Conservation (phyloP, 257 asterid species). For the Solanum clarkiae region DNA sequence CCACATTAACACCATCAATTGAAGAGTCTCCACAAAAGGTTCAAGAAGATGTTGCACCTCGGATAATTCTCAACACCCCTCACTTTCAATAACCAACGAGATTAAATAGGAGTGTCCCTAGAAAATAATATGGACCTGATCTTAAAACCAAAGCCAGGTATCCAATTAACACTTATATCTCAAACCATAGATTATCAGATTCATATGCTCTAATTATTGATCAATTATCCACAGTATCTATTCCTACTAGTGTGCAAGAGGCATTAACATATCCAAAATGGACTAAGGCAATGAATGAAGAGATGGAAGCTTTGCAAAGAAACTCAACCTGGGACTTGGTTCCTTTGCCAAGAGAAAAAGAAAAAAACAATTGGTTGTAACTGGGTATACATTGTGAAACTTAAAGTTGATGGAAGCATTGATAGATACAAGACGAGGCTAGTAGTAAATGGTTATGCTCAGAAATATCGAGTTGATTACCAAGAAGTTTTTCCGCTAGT, state of each 20-base stretch:
- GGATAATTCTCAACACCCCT: too few relatives aligned
- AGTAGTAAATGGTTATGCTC: background rate
- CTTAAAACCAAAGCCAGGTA: background rate
- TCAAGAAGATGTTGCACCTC: too few relatives aligned
- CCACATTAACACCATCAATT: too few relatives aligned
- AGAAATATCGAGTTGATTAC: background rate
- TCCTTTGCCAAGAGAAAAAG: background rate
- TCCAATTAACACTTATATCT: background rate
- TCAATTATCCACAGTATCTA: background rate
- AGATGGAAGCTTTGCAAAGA: background rate
- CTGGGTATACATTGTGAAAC: background rate
- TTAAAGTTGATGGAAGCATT: background rate
- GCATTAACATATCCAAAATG: background rate
- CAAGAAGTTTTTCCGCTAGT: background rate
- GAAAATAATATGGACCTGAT: background rate
- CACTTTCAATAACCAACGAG: background rate
- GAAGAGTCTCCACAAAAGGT: too few relatives aligned
- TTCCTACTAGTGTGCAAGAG: background rate
- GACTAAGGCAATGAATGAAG: background rate
- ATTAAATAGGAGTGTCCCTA: background rate
- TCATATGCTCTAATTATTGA: background rate
- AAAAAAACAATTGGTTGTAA: background rate
- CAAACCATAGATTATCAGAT: background rate
- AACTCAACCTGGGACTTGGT: background rate
- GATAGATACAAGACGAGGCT: too few relatives aligned